Percentiles rank a stretch among this genome's conserved stretches.
phyloP scores from a whole-genome alignment of 805 yeast genomes.

The Saturnispora halmiae region DNA sequence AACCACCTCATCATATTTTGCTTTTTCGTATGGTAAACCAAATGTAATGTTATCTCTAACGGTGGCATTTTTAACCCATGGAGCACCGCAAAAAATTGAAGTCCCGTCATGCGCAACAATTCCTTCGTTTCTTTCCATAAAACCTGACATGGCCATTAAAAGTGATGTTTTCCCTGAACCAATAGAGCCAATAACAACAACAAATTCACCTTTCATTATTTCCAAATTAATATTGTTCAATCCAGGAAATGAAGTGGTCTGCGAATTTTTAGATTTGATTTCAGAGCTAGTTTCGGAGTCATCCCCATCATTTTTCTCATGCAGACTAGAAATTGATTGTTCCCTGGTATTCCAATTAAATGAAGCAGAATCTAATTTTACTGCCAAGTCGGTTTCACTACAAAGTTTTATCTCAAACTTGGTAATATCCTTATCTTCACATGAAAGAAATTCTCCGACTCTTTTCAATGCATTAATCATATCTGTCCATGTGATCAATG shows the following conservation, averaged over 20 bases:
- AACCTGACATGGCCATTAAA: conserved; percentile 60
- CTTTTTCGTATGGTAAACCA: conserved; percentile 46
- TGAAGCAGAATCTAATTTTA: conserved; percentile 45
- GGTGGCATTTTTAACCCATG: conserved; percentile 84
- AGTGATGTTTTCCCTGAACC: conserved; percentile 62
- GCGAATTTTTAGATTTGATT: neutral
- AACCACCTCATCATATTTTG: conserved; percentile 46
- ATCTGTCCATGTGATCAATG: conserved; percentile 56
- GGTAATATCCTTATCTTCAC: conserved; percentile 31
- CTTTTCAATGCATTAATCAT: conserved; percentile 52
- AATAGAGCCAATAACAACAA: conserved; percentile 69
- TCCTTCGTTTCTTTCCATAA: conserved; percentile 54
- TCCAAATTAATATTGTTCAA: conserved; percentile 42
- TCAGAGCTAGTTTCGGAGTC: too few species aligned
- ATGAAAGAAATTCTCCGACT: conserved; percentile 42
- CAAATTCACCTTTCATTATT: conserved; percentile 55
- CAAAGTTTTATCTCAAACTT: conserved; percentile 17
- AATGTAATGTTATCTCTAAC: conserved; percentile 68
- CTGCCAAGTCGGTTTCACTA: conserved; percentile 29
- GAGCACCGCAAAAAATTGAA: conserved; percentile 46
- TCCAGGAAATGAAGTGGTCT: conserved; percentile 31
- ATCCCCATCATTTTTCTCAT: conserved; percentile 15
- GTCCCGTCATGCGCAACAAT: conserved; percentile 43
- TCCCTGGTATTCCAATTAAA: conserved; percentile 74
- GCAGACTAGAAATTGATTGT: conserved; percentile 30